Evolutionary conservation across 2,329 filamentous ascomycete genomes (phyloP), one percentile per base, ranked within the genome.

Genomic region (Pyrenophora graminea): DNA sequence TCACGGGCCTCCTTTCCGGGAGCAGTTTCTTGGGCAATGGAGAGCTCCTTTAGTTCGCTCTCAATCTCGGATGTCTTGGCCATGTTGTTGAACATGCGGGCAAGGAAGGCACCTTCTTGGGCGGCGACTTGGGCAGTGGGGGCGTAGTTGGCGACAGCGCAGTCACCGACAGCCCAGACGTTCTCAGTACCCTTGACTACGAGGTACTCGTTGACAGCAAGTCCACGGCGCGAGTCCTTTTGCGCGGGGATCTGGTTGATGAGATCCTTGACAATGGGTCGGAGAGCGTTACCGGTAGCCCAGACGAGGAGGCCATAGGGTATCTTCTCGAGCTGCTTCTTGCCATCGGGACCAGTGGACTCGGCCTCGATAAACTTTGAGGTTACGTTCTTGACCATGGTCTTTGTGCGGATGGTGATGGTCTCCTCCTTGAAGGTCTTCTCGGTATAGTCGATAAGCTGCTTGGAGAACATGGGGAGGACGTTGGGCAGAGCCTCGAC

Each of bases 371-470:
- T 93, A 71, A 85, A 87, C 77, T 89, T 95, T 68, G 94, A 88
- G 27, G 91, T 96, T 53, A 99, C 94, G 56, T 89, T 92, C 84
- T 97, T 97, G 74, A 99, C 94, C 87, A 96, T 95, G 62, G 94
- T 97, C 85, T 97, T 97, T 67, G 94, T 96, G 77, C 90, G 89
- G 78, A 99, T 96, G 66, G 90, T 87, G 72, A 99, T 99, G 72
- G 91, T 92, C 78, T 99, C 94, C 80, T 99, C 94, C 79, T 96
- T 94, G 81, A 99, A 95, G 39, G 93, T 97, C 77, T 92, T 93
- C 80, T 99, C 94, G 65, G 94, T 99, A 82, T 99, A 99, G 70
- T 99, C 94, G 71, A 99, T 97, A 70, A 99, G 82, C 77, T 96
- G 91, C 84, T 97, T 97, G 74, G 91, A 96, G 83, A 99, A 99